Evolutionary conservation across 2,329 filamentous ascomycete genomes (phyloP).

Genomic region (Trichophyton benhamiae): DNA sequence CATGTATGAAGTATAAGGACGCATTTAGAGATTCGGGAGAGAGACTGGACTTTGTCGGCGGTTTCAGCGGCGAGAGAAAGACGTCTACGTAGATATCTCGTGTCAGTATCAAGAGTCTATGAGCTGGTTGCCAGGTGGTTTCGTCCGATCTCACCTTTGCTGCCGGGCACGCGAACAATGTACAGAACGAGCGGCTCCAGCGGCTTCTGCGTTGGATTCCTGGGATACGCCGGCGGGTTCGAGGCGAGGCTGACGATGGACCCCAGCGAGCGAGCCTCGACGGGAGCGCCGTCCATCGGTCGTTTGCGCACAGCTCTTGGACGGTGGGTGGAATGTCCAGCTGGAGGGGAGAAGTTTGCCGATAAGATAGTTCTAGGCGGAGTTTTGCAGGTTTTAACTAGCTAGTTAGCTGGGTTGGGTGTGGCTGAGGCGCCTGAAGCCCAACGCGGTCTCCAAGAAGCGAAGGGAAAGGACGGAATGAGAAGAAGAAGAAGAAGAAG

Average conservation of each 20-base stretch:
- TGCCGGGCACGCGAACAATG: conserved; percentile 85
- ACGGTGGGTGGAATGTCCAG: not conserved
- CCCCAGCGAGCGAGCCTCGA: conserved; percentile 76
- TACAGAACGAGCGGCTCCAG: conserved; percentile 71
- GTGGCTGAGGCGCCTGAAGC: not conserved
- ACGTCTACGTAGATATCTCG: conserved; percentile 48
- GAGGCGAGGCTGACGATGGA: conserved; percentile 67
- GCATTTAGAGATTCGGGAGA: conserved; percentile 75
- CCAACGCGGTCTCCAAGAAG: not conserved
- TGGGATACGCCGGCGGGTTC: conserved; percentile 75
- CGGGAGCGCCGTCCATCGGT: conserved; percentile 1
- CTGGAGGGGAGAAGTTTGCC: not conserved
- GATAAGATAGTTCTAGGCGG: not conserved
- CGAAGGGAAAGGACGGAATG: not conserved
- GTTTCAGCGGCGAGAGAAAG: conserved; percentile 83
- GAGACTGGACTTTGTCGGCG: conserved; percentile 68
- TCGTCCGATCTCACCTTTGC: conserved; percentile 45
- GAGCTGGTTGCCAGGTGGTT: not conserved
- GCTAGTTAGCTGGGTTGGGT: not conserved
- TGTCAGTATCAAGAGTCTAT: not conserved
- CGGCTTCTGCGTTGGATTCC: conserved; percentile 57
- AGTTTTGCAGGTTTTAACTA: too few species aligned
- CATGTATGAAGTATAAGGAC: conserved; percentile 83
- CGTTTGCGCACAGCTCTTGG: not conserved
- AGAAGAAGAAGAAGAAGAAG: not conserved